Evolutionary conservation across 768 basidiomycete species (phyloP).

Genomic region (Brasilioporus rufonigricans): DNA sequence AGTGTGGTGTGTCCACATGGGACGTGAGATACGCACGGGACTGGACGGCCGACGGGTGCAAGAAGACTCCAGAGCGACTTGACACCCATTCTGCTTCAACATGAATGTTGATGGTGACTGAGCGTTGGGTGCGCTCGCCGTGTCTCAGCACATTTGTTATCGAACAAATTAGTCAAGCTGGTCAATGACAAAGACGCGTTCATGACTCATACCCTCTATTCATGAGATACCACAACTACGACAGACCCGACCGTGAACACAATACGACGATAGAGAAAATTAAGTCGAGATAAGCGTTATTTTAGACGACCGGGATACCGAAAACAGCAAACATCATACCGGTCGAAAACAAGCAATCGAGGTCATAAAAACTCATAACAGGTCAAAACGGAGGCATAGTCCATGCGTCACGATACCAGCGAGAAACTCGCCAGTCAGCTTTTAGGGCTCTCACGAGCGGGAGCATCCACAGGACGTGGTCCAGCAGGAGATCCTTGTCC

Average conservation of each 20-base stretch:
- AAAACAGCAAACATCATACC: conserved; percentile 18
- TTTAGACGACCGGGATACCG: conserved; percentile 10
- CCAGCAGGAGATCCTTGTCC: conserved; percentile 53
- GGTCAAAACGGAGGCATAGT: conserved; percentile 10
- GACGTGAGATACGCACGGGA: conserved; percentile 58
- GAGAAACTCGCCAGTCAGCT: conserved; percentile 7
- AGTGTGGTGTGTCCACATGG: neutral
- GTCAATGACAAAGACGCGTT: conserved; percentile 7
- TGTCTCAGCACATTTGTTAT: conserved; percentile 1
- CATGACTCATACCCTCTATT: no score
- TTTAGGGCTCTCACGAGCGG: no score
- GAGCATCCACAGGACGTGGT: conserved; percentile 31
- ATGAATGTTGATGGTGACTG: no score
- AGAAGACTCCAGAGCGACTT: conserved; percentile 94
- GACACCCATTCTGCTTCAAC: conserved; percentile 77
- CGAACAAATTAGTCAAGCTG: neutral
- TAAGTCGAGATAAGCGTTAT: conserved; percentile 14
- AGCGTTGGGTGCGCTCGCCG: neutral
- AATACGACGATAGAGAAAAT: conserved; percentile 20
- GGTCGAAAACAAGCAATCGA: conserved; percentile 11
- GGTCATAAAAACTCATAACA: conserved; percentile 11
- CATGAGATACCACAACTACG: conserved; percentile 5
- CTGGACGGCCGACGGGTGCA: conserved; percentile 89
- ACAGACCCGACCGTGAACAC: neutral
- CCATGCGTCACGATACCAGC: conserved; percentile 1